Base-by-base conservation (phyloP, 768 basidiomycete species). In the Hortiboletus campestris region DNA sequence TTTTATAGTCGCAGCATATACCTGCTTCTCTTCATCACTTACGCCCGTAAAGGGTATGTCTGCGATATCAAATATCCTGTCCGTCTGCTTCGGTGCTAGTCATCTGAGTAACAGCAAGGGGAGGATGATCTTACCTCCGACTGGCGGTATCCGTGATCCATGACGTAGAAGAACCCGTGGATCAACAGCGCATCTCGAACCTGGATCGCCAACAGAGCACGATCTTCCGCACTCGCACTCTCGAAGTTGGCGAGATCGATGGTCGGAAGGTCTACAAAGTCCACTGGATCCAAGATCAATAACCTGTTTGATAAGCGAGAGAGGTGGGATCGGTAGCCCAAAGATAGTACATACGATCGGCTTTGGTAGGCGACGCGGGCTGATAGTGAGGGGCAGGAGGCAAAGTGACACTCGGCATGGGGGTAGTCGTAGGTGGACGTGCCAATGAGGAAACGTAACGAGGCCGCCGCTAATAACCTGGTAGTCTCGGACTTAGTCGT, bases 221-320 rank as follows among this genome's bases (percentile, higher is more conserved):
- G 75, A 6, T 72, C 77, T 54, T 79, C 75, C 0, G 65, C 58
- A 12, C 73, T 79, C 2, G 65, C 58, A 12, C 73, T 79, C 2
- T 57, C 48, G 2, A 71, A 73, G 46, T 72, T 69, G 11, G 81
- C 72, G 12, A 85, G 61, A 57, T 85, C 83, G 49, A 85, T 76
- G 49, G 80, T 72, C 1, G 80, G 72, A 14, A 86, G 74, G 40
- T 83, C 78, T 4, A 80, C 84, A 64, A 71, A 78, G 20, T 77
- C 74, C 64, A 78, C 77, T 79, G 53, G 22, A 53, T 65, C 73
- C 47, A 74, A 47, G 4, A 20, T 60, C 50, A 35, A 13, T 6
- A 13, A 13, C 32, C 32, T 13, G 6, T 13, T 6, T n/a, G 14
- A 51, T 16, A 6, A 29, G 19, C 25, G n/a, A 46, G 25, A 49